Percentiles rank a stretch among this genome's conserved stretches.
Evolutionary conservation across 495 filamentous ascomycete species (phyloP).

Genomic region (Lepidopterella palustris): DNA sequence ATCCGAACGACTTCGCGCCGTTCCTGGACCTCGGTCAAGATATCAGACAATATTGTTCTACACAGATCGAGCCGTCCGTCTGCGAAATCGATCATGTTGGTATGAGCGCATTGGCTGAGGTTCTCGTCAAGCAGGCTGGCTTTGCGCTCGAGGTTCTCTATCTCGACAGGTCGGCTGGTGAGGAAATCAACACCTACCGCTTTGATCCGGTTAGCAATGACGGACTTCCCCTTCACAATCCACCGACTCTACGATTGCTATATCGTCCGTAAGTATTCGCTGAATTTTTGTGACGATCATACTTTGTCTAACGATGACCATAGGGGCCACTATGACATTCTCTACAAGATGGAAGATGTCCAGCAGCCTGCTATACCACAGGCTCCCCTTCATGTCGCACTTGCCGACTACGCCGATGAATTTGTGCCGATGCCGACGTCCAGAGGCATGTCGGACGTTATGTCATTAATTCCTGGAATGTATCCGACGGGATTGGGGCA

Average conservation of each 20-base stretch:
- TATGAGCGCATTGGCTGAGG: slow-evolving; percentile 66
- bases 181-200: slow-evolving; percentile 69
- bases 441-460: slow-evolving; percentile 18
- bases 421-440: slow-evolving; percentile 18
- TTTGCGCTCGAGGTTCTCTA: slow-evolving; percentile 84
- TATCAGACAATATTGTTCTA: slow-evolving; percentile 64
- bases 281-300: not conserved
- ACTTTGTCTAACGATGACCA: slow-evolving; percentile 11
- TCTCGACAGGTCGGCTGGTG: slow-evolving; percentile 78
- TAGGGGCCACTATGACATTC: slow-evolving; percentile 88
- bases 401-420: slow-evolving; percentile 22
- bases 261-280: slow-evolving; percentile 59
- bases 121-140: slow-evolving; percentile 71
- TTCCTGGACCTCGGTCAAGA: slow-evolving; percentile 54
- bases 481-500: slow-evolving; percentile 21
- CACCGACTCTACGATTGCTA: slow-evolving; percentile 57
- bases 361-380: slow-evolving; percentile 13
- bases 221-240: slow-evolving; percentile 44
- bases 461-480: slow-evolving; percentile 28
- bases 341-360: slow-evolving; percentile 64
- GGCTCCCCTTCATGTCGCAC: slow-evolving; percentile 22
- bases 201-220: slow-evolving; percentile 40
- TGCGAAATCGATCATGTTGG: slow-evolving; percentile 88
- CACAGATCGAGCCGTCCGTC: slow-evolving; percentile 63
- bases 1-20: slow-evolving; percentile 58